phyloP scores from a whole-genome alignment of 805 yeast genomes.

The Wickerhamomyces alni region DNA sequence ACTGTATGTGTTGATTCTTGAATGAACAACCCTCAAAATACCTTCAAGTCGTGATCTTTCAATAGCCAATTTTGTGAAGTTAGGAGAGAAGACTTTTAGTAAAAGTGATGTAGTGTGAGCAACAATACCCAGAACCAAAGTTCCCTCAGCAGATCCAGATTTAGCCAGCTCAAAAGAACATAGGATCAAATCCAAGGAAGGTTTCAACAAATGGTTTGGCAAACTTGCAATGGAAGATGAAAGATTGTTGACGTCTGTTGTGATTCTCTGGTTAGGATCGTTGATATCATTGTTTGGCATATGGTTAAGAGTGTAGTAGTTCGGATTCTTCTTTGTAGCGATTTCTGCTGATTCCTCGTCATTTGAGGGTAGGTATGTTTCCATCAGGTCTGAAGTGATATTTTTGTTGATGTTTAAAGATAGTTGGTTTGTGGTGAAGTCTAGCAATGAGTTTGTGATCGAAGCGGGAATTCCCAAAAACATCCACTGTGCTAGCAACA shows the following conservation, averaged over 20 bases:
- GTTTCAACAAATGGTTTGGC: constrained; percentile 81
- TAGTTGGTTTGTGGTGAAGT: constrained; percentile 52
- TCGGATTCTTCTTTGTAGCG: constrained; percentile 43
- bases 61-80: constrained; percentile 75
- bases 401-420: constrained; percentile 55
- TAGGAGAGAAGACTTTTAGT: constrained; percentile 77
- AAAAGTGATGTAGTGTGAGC: constrained; percentile 77
- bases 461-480: constrained; percentile 82
- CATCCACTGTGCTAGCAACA: constrained; percentile 71
- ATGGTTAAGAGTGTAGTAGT: constrained; percentile 68
- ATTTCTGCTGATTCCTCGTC: constrained; percentile 18
- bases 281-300: constrained; percentile 38
- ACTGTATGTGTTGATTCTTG: constrained; percentile 68
- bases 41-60: constrained; percentile 79
- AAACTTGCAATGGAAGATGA: constrained; percentile 65
- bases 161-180: constrained; percentile 69
- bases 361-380: constrained; percentile 62
- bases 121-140: constrained; percentile 67
- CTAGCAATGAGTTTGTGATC: constrained; percentile 63
- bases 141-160: constrained; percentile 58
- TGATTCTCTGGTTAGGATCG: constrained; percentile 80
- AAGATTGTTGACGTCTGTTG: constrained; percentile 73
- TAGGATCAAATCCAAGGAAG: constrained; percentile 69
- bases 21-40: constrained; percentile 74
- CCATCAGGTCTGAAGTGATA: constrained; percentile 58